These are phyloP conservation scores for Craspedostauros australis DNA, from an alignment of 108 stramenopile species.

Conservation along the genomic window DNA sequence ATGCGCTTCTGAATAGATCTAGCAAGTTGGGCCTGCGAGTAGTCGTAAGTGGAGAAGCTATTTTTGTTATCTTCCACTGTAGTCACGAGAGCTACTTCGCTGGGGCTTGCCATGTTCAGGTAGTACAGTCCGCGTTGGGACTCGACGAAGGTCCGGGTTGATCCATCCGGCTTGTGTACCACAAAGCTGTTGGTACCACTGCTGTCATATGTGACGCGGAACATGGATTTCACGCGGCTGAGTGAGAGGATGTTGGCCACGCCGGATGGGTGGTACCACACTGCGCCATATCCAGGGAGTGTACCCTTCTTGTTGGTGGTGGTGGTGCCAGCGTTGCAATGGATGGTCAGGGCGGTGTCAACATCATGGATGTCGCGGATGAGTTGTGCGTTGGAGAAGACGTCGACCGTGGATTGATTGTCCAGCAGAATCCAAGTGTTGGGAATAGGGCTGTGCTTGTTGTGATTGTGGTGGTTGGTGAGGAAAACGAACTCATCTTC, in stretches of 20 bases:
- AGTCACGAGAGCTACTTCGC: not conserved
- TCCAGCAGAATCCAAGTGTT: constrained; percentile 42
- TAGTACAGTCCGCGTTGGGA: not conserved
- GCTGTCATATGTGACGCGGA: constrained; percentile 27
- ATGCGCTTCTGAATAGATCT: constrained; percentile 1
- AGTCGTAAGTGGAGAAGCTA: constrained; percentile 1
- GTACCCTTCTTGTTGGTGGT: constrained; percentile 2
- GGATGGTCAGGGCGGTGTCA: not conserved
- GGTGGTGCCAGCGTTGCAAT: constrained; percentile 16
- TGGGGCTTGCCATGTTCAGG: too few species aligned
- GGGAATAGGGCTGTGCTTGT: too few species aligned
- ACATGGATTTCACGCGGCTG: constrained; percentile 2
- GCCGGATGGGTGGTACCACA: constrained; percentile 36
- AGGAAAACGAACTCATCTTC: too few species aligned
- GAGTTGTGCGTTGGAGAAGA: constrained; percentile 13
- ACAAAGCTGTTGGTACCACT: not conserved
- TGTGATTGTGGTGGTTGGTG: too few species aligned
- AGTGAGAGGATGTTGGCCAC: constrained; percentile 43
- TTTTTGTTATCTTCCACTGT: constrained; percentile 3
- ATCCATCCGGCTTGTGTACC: constrained; percentile 9
- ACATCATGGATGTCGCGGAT: constrained; percentile 17
- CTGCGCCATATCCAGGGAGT: constrained; percentile 12
- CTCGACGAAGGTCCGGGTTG: constrained; percentile 2
- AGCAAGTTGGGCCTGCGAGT: constrained; percentile 4
- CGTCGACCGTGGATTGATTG: constrained; percentile 28